Percentiles rank a stretch among this genome's conserved stretches.
These are phyloP conservation scores for Xylaria sp. DNA, from an alignment of 2,329 filamentous ascomycete genomes.

Conservation along the genomic window DNA sequence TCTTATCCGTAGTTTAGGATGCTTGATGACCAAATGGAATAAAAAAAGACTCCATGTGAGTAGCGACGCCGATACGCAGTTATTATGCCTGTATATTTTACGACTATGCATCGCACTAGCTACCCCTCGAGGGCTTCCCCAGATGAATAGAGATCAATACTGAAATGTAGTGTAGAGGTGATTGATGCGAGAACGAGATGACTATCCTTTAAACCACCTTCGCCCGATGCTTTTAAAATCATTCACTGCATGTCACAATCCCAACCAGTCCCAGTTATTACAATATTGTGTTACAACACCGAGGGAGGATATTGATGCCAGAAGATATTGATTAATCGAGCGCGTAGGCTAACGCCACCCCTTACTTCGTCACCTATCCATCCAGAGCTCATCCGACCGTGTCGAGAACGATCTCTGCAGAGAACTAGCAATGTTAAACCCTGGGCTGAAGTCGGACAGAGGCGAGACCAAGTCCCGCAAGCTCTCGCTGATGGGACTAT, in stretches of 20 bases:
- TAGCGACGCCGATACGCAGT: neutral
- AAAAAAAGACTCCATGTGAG: neutral
- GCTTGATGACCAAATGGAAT: neutral
- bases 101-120: neutral
- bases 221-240: neutral
- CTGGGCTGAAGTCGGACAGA: constrained; percentile 50
- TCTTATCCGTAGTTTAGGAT: neutral
- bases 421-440: constrained; percentile 37
- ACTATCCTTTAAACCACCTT: constrained; percentile 9
- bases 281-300: constrained; percentile 16
- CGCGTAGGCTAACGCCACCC: neutral
- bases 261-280: constrained; percentile 16
- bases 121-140: neutral
- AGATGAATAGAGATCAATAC: constrained; percentile 16
- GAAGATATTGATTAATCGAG: neutral
- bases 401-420: constrained; percentile 54
- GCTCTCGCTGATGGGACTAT: constrained; percentile 35
- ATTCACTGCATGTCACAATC: constrained; percentile 1
- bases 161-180: neutral
- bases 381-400: constrained; percentile 57
- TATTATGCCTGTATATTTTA: neutral
- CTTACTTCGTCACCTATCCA: constrained; percentile 38
- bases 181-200: neutral
- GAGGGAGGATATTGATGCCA: constrained; percentile 6
- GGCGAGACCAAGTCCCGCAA: constrained; percentile 52